A percentile compares a stretch with the other conserved stretches of the same genome.
These are phyloP conservation scores for Scheffersomyces stipitis DNA, from an alignment of 805 yeast genomes.

Conservation along the genomic window DNA sequence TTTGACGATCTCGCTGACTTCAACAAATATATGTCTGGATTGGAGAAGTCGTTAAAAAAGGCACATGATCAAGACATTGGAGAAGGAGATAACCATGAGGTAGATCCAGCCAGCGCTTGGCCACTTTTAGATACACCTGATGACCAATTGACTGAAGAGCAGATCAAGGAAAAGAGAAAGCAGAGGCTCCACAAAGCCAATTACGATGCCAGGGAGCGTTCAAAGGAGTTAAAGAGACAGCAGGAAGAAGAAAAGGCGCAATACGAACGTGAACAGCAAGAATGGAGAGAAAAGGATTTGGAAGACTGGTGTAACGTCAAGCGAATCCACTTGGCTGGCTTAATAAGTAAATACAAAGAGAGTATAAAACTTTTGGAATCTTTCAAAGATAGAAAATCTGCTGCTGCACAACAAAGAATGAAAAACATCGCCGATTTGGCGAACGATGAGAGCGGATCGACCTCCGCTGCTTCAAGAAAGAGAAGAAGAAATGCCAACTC, in stretches of 20 bases:
- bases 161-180: constrained; percentile 80
- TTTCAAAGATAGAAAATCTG: constrained; percentile 82
- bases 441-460: constrained; percentile 55
- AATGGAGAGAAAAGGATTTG: constrained; percentile 75
- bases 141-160: constrained; percentile 74
- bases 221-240: constrained; percentile 72
- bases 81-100: constrained; percentile 32
- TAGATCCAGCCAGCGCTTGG: constrained; percentile 55
- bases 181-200: constrained; percentile 84
- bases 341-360: constrained; percentile 66
- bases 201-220: constrained; percentile 82
- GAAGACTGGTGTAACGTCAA: constrained; percentile 78
- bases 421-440: constrained; percentile 86
- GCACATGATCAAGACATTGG: constrained; percentile 61
- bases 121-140: constrained; percentile 84
- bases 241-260: constrained; percentile 62
- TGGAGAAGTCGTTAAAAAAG: constrained; percentile 68
- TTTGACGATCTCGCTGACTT: constrained; percentile 76
- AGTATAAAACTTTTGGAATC: constrained; percentile 71
- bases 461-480: constrained; percentile 48
- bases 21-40: constrained; percentile 57
- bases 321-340: constrained; percentile 54
- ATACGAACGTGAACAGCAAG: constrained; percentile 62
- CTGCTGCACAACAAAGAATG: constrained; percentile 91
- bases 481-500: constrained; percentile 49